Evolutionary conservation across 164 flowering plant species (phyloP).

Genomic region (Liriodendron chinense): DNA sequence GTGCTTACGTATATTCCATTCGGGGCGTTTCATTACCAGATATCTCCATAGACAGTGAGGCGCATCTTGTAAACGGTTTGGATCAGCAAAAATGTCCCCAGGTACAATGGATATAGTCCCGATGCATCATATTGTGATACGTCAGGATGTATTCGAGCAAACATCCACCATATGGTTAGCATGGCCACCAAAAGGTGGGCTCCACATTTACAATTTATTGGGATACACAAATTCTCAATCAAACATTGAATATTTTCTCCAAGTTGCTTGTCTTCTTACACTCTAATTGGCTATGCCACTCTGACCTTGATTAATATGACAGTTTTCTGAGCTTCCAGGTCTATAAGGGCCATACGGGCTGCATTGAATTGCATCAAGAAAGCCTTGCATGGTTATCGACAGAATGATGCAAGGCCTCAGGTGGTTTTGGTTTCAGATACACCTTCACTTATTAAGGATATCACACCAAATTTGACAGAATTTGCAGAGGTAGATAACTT

Average conservation of each 20-base stretch:
- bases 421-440: conserved; percentile 85
- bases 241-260: not conserved
- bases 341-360: conserved; percentile 67
- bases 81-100: too few relatives aligned
- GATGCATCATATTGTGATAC: too few relatives aligned
- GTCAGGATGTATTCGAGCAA: too few relatives aligned
- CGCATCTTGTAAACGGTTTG: too few relatives aligned
- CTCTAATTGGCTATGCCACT: not conserved
- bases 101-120: too few relatives aligned
- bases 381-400: conserved; percentile 30
- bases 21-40: too few relatives aligned
- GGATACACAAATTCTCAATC: not conserved
- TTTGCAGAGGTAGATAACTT: conserved; percentile 70
- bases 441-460: conserved; percentile 58
- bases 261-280: not conserved
- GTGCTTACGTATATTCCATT: too few relatives aligned
- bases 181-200: too few relatives aligned
- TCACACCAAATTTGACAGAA: conserved; percentile 43
- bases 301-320: not conserved
- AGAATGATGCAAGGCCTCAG: conserved; percentile 39
- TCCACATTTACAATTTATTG: too few relatives aligned
- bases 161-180: too few relatives aligned
- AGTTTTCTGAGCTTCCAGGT: conserved; percentile 33
- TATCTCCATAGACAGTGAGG: too few relatives aligned
- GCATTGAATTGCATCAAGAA: conserved; percentile 69